Conservation (phyloP, 805 yeast species). For the Schwanniomyces sp. region DNA sequence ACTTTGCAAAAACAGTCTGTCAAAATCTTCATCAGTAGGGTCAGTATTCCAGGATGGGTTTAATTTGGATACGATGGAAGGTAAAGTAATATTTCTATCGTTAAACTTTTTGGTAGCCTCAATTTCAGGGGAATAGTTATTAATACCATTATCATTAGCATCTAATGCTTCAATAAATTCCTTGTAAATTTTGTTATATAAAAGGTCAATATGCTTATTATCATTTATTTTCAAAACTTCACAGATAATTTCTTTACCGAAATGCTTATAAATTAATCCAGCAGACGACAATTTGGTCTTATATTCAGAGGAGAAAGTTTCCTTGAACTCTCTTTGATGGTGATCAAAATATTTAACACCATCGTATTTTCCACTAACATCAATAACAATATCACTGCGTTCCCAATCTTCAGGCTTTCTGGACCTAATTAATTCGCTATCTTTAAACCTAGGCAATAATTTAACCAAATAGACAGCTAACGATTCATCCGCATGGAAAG, state of each 20-base stretch:
- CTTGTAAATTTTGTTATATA: conserved; percentile 76
- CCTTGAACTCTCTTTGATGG: conserved; percentile 89
- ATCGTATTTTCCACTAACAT: conserved; percentile 91
- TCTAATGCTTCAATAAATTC: conserved; percentile 90
- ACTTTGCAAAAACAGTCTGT: conserved; percentile 66
- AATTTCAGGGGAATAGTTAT: conserved; percentile 56
- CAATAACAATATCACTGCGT: conserved; percentile 86
- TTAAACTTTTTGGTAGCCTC: conserved; percentile 62
- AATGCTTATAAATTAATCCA: conserved; percentile 88
- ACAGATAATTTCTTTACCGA: conserved; percentile 67
- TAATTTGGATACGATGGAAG: conserved; percentile 72
- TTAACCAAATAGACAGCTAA: conserved; percentile 87
- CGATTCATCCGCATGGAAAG: conserved; percentile 96
- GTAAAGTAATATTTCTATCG: conserved; percentile 72
- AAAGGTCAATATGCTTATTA: conserved; percentile 51
- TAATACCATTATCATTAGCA: conserved; percentile 94
- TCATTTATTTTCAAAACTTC: conserved; percentile 40
- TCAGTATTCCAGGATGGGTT: conserved; percentile 86
- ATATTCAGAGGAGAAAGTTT: conserved; percentile 62
- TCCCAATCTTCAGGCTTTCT: conserved; percentile 84
- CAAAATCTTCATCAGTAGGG: conserved; percentile 63
- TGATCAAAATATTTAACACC: conserved; percentile 87
- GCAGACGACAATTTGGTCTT: conserved; percentile 89
- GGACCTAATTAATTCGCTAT: conserved; percentile 75
- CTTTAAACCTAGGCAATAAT: conserved; percentile 63